Base-by-base conservation (phyloP, 192 early-diverging fungal species). In the Rhizophagus sp. region DNA sequence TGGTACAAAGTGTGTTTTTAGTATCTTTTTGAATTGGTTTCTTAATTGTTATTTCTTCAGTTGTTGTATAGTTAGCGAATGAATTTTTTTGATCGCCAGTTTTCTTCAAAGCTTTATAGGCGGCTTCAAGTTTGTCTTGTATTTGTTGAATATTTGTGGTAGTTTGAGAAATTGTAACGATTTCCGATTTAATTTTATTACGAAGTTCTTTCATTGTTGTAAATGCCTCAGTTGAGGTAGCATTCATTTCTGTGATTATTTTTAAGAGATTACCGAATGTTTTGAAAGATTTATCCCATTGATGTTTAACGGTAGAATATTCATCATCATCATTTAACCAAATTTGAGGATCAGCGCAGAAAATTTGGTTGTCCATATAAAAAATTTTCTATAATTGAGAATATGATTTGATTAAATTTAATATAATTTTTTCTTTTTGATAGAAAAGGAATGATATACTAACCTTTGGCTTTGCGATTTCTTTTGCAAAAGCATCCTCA, bases 1-100 rank as follows among this genome's bases (percentile, higher is more conserved):
- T 10, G 1, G n/a, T 61, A 61, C 73, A 74, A 74, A 74, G 49
- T 2, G 49, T 74, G 30, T 47, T 61, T 57, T 57, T 57, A 61
- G 24, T 17, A 12, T 9, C 8, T 41, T 0, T 5, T 41, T 41
- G 39, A 61, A 74, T 50, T 6, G 52, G 30, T 57, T 33, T 74
- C 27, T 49, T 30, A 34, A 74, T 1, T 61, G 22, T 74, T 8
- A 74, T 57, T 30, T 17, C 13, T 36, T 74, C 49, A 4, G 49
- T 57, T 27, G 12, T 74, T 61, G 73, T 57, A 74, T 74, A 74
- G 24, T 74, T 74, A 25, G 70, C 70, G 30, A 72, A 72, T 15
- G 70, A 36, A 15, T 36, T n/a, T 19, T 49, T 72, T 72, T 47
- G 11, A 9, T 49, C 5, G 0, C 70, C 70, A 49, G 39, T 41